Evolutionary conservation across 2,329 filamentous ascomycete species (phyloP).

Genomic region (Penicillium oxalicum): DNA sequence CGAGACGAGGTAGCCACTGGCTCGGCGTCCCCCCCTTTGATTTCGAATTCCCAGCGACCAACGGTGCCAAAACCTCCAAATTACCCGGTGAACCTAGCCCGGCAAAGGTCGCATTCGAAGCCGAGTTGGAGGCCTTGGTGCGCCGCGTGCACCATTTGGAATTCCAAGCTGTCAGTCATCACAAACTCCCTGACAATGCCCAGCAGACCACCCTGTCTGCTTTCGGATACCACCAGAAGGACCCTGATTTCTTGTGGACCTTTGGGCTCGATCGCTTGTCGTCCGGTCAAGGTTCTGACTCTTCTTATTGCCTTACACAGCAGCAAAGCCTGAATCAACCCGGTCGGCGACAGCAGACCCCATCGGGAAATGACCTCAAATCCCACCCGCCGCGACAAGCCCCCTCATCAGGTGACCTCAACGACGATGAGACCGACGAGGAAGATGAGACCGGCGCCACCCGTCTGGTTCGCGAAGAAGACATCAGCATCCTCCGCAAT

Average conservation of each 20-base stretch:
- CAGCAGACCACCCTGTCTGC: constrained; percentile 60
- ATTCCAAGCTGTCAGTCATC: constrained; percentile 57
- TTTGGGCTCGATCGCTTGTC: constrained; percentile 31
- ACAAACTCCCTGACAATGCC: constrained; percentile 67
- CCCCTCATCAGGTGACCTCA: constrained; percentile 24
- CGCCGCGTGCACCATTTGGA: constrained; percentile 77
- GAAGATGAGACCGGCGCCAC: constrained; percentile 51
- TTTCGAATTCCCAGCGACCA: constrained; percentile 34
- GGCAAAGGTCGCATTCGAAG: constrained; percentile 73
- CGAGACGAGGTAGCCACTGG: constrained; percentile 33
- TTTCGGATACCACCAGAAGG: constrained; percentile 51
- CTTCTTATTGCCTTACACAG: constrained; percentile 31
- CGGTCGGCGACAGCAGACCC: constrained; percentile 32
- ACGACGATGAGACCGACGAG: constrained; percentile 32
- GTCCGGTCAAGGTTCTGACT: constrained; percentile 31
- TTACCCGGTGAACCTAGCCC: constrained; percentile 71
- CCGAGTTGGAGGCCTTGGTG: constrained; percentile 72
- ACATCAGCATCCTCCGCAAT: constrained; percentile 77
- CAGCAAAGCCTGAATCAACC: constrained; percentile 35
- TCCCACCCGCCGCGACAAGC: constrained; percentile 12
- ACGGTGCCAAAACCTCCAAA: constrained; percentile 54
- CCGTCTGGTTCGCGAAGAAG: constrained; percentile 62
- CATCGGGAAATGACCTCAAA: constrained; percentile 26
- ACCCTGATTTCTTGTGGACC: constrained; percentile 28
- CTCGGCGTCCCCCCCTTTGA: constrained; percentile 32